Evolutionary conservation across 768 basidiomycete species (phyloP), one percentile per base, ranked within the genome.

Genomic region (Tricholoma furcatifolium): DNA sequence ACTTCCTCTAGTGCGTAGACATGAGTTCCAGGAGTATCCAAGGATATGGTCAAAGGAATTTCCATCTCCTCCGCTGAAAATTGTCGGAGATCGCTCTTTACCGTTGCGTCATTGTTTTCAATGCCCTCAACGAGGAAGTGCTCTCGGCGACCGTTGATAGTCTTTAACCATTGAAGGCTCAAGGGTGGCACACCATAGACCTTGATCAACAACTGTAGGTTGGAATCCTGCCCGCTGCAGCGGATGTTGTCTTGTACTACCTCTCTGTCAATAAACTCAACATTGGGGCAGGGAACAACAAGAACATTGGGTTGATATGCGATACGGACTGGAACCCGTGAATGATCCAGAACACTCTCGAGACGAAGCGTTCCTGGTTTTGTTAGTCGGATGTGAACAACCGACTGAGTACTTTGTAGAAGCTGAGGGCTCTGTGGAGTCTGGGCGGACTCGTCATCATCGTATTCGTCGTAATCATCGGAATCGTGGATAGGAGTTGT

Each of bases 121-220:
- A 95, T 91, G 8, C 93, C 92, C 62, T 94, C 92, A 2, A 93
- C 90, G 36, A 88, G 70, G 56, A 88, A 88, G 41, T 80, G 74
- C 62, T 94, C 90, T 50, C 77, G 75, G 55, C 77, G 74, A 10
- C 83, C 84, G 51, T 84, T 85, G 39, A 85, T 72, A 20, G 85
- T 82, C 56, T 84, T 83, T 60, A 82, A 77, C 91, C 91, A 93
- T 39, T 82, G 79, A 39, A 93, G 73, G 60, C 83, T 87, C 60
- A 93, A 74, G 10, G 89, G 88, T 17, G 90, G 87, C 8, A 90
- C 82, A 7, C 90, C 91, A 52, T 72, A 74, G 23, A 92, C 83
- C 47, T 81, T 76, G 58, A 91, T 87, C 55, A 72, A 74, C 55
- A 88, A 63, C 53, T 82, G 75, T 18, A 83, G 60, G 53, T 78